phyloP scores from a whole-genome alignment of 108 stramenopile genomes.

The Conticribra weissflogii region DNA sequence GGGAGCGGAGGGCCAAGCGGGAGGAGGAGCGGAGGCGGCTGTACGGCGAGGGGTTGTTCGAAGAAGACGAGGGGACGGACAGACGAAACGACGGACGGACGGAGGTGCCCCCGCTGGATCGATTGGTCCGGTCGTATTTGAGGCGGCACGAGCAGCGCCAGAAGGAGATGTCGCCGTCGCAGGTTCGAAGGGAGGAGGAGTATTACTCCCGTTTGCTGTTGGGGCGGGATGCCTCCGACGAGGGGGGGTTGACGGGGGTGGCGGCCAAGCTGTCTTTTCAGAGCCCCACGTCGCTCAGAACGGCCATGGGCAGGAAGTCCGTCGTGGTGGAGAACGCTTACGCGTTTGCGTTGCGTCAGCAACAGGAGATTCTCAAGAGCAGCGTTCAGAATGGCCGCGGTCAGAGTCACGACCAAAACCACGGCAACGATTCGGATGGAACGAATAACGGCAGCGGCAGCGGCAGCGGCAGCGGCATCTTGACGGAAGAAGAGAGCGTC shows the following conservation, averaged over 20 bases:
- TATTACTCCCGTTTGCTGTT: conserved; percentile 74
- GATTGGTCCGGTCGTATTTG: conserved; percentile 64
- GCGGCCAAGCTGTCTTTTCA: conserved; percentile 1
- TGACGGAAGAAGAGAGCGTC: conserved; percentile 69
- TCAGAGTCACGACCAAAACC: neutral
- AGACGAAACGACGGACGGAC: conserved; percentile 6
- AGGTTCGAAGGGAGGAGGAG: conserved; percentile 45
- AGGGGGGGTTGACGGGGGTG: no score
- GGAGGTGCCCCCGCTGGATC: conserved; percentile 48
- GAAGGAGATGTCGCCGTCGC: conserved; percentile 22
- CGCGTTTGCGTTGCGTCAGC: conserved; percentile 77
- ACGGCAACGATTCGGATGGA: neutral
- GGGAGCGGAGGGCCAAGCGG: conserved; percentile 15
- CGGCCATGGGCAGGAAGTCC: conserved; percentile 76
- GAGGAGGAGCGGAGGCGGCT: conserved; percentile 16
- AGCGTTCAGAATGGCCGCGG: no score
- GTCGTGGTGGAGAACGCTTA: conserved; percentile 72
- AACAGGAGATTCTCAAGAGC: conserved; percentile 63
- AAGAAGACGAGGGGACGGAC: conserved; percentile 19
- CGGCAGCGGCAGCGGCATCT: neutral
- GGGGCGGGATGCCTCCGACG: conserved; percentile 46
- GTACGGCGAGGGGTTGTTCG: conserved; percentile 19
- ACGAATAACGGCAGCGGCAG: neutral
- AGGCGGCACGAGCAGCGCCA: conserved; percentile 44
- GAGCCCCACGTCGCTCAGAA: conserved; percentile 30